These are phyloP conservation scores for Xanthoconium stramineum DNA, from an alignment of 768 basidiomycete genomes.

Conservation along the genomic window DNA sequence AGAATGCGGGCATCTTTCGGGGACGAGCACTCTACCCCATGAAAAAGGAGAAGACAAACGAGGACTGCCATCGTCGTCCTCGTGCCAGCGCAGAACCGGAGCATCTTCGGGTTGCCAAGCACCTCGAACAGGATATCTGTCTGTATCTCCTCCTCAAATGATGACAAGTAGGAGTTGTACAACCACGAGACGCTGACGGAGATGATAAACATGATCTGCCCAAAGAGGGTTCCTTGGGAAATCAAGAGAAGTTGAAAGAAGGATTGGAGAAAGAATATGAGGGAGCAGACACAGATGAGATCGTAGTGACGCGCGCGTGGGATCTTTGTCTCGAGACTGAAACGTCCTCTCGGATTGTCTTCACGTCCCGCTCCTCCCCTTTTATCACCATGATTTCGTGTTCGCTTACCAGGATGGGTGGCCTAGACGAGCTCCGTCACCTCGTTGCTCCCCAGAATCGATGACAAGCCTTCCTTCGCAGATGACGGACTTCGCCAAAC, in stretches of 20 bases:
- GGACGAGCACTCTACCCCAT: background rate
- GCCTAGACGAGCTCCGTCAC: too few relatives aligned
- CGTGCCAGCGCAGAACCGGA: slow-evolving; percentile 13
- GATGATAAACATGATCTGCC: slow-evolving; percentile 33
- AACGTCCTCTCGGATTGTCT: too few relatives aligned
- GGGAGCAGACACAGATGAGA: too few relatives aligned
- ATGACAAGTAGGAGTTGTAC: slow-evolving; percentile 33
- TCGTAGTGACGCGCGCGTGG: too few relatives aligned
- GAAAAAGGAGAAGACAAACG: slow-evolving; percentile 23
- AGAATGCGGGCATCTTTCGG: background rate
- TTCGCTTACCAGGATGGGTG: too few relatives aligned
- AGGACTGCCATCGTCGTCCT: slow-evolving; percentile 25
- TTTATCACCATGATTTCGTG: too few relatives aligned
- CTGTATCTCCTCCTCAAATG: slow-evolving; percentile 34
- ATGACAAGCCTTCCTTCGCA: too few relatives aligned
- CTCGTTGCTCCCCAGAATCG: too few relatives aligned
- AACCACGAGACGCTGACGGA: slow-evolving; percentile 34
- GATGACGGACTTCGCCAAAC: too few relatives aligned
- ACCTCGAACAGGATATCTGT: slow-evolving; percentile 9
- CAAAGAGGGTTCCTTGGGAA: slow-evolving; percentile 33
- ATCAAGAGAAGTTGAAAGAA: slow-evolving; percentile 33
- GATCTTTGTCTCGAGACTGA: too few relatives aligned
- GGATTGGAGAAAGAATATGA: slow-evolving; percentile 30
- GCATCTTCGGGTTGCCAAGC: slow-evolving; percentile 11
- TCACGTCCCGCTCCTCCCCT: too few relatives aligned